Base-by-base conservation (phyloP, 2,329 filamentous ascomycete species). In the Epichloe coenophiala region DNA sequence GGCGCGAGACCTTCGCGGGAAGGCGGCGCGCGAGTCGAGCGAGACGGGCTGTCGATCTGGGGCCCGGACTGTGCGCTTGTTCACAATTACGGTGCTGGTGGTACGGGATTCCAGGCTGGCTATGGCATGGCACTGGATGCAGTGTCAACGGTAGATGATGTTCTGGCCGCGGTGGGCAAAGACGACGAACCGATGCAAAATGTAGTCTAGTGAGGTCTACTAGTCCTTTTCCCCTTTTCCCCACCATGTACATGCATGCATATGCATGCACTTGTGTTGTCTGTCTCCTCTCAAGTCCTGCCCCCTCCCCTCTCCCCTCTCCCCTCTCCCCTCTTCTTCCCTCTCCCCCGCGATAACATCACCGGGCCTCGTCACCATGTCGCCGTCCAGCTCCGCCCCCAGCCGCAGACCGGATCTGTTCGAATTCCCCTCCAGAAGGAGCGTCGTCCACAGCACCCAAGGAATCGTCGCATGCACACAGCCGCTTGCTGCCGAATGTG, bases 401-500 rank as follows among this genome's bases (percentile, higher is more conserved):
- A 76, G 71, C 58, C 70, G 71, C 21, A 68, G 72, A 48, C 63
- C 63, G 46, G 68, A 71, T 51, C 82, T 87, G 60, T 70, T 75
- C 54, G 76, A 78, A 54, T 91, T 88, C 63, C 68, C 86, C 9
- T 94, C 88, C 59, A 80, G 91, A 39, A 76, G 93, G 55, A 96
- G 91, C 59, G 89, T 95, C 12, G 88, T 97, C 12, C 90, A 97
- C 65, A 95, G 88, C 65, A 90, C 86, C 5, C 84, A 90, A 61
- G 91, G 89, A 43, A 95, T 97, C 52, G 86, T 97, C 45, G 79
- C 90, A 11, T 94, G 86, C 63, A 86, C 88, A 1, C 91, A 97
- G 65, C 89, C 93, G 13, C 73, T 97, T 50, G 93, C 93, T 5
- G 85, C 87, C 23, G 86, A 86, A 68, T 94, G 89, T 53, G 93